phyloP scores from a whole-genome alignment of 2,329 filamentous ascomycete genomes.

The Monilinia fructigena region DNA sequence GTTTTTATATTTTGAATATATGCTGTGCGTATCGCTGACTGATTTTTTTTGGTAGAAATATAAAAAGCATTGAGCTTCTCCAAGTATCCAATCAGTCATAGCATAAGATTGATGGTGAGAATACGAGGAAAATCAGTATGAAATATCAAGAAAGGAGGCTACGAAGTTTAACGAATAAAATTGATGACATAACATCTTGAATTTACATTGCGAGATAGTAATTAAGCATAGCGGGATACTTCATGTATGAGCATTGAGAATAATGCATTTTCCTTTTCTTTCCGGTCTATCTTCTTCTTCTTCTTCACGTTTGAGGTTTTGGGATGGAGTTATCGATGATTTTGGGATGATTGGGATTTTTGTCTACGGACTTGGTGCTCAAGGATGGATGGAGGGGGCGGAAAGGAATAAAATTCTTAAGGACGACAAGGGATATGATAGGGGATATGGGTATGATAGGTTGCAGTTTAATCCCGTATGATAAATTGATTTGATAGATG shows the following conservation, averaged over 20 bases:
- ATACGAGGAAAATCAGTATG: not conserved
- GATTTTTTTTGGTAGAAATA: conserved; percentile 38
- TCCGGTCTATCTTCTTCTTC: not conserved
- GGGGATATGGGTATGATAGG: not conserved
- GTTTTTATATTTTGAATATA: conserved; percentile 46
- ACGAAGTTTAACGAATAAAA: not conserved
- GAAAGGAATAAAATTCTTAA: not conserved
- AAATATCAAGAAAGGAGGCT: not conserved
- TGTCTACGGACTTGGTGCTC: not conserved
- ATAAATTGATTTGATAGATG: not conserved
- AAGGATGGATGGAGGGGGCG: not conserved
- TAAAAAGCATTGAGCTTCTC: conserved; percentile 37
- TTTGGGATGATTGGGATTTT: not conserved
- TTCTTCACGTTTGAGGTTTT: not conserved
- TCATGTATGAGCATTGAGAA: conserved; percentile 14
- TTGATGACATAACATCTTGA: conserved; percentile 1
- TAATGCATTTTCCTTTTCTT: not conserved
- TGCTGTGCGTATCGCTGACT: conserved; percentile 17
- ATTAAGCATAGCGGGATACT: conserved; percentile 8
- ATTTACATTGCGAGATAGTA: not conserved
- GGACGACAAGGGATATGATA: not conserved
- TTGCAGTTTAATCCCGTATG: not conserved
- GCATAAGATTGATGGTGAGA: not conserved
- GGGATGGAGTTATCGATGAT: conserved; percentile 8
- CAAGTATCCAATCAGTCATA: not conserved